Percentiles rank a stretch among this genome's conserved stretches.
Evolutionary conservation across 352 stramenopile species (phyloP).

Genomic region (Phytophthora fragariaefolia): DNA sequence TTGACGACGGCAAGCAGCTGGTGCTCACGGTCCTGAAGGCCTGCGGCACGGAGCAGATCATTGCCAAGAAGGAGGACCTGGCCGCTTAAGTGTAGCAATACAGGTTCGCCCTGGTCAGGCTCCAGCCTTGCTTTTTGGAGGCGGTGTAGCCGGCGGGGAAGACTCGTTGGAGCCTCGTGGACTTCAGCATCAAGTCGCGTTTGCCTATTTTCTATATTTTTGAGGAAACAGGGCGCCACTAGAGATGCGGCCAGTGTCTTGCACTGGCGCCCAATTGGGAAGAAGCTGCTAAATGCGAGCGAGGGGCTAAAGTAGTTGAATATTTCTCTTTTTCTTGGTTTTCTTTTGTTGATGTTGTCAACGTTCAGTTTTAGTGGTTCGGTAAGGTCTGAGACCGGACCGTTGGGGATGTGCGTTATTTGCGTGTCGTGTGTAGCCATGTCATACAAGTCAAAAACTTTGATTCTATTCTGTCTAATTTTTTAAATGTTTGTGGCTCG

Average conservation of each 20-base stretch:
- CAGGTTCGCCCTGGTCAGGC: constrained; percentile 17
- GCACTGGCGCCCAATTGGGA: constrained; percentile 30
- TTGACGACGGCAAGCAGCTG: constrained; percentile 97
- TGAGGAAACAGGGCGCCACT: constrained; percentile 38
- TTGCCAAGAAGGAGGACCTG: constrained; percentile 97
- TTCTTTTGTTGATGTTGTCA: not conserved
- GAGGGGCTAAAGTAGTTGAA: constrained; percentile 50
- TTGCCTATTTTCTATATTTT: constrained; percentile 59
- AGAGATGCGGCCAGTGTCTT: constrained; percentile 22
- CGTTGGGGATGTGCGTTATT: not conserved
- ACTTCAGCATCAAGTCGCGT: constrained; percentile 50
- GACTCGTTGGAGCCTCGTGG: constrained; percentile 36
- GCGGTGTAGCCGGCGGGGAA: constrained; percentile 18
- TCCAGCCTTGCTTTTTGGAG: constrained; percentile 1
- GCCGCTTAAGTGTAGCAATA: constrained; percentile 44
- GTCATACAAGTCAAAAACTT: not conserved
- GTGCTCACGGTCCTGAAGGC: constrained; percentile 96
- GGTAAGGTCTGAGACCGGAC: not conserved
- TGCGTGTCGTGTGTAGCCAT: constrained; percentile 23
- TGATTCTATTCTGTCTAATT: constrained; percentile 4
- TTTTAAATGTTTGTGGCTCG: constrained; percentile 11
- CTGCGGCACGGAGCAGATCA: constrained; percentile 98
- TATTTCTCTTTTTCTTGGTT: constrained; percentile 49
- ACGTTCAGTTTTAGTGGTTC: not conserved
- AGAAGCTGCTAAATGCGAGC: constrained; percentile 40